Conservation (phyloP, 2,329 filamentous ascomycete species). For the Neonectria ditissima region DNA sequence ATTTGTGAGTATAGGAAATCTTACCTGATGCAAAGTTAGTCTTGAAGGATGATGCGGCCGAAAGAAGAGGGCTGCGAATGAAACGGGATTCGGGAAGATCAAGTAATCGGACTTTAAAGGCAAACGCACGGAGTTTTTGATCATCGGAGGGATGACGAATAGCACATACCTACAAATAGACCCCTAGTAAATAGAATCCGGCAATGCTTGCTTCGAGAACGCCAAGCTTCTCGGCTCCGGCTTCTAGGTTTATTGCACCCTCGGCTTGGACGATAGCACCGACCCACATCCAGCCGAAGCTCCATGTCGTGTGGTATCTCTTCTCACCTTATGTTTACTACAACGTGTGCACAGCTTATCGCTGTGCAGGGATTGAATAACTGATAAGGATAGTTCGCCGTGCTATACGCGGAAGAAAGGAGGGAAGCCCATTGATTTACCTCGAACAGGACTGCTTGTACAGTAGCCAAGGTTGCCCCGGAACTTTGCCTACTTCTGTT, state of each 20-base stretch:
- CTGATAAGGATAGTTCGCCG: no score
- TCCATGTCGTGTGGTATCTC: background rate
- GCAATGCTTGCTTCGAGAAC: background rate
- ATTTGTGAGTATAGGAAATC: no score
- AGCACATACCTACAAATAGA: background rate
- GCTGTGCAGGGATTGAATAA: background rate
- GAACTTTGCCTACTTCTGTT: background rate
- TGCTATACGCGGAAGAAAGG: background rate
- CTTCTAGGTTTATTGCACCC: background rate
- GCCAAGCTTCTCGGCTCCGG: background rate
- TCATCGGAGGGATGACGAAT: background rate
- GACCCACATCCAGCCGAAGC: background rate
- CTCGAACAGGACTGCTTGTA: background rate
- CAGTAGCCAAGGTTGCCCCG: background rate
- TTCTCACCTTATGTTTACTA: background rate
- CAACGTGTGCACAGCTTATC: background rate
- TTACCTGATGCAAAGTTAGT: no score
- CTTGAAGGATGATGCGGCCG: background rate
- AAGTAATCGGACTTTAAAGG: background rate
- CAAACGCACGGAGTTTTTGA: conserved; percentile 2
- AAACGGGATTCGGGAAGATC: background rate
- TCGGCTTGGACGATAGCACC: background rate
- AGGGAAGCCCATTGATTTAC: background rate
- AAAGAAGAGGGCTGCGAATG: background rate
- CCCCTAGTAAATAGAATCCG: background rate